Conservation (phyloP, 345 rosid genomes). For the Acer yangbiense region DNA sequence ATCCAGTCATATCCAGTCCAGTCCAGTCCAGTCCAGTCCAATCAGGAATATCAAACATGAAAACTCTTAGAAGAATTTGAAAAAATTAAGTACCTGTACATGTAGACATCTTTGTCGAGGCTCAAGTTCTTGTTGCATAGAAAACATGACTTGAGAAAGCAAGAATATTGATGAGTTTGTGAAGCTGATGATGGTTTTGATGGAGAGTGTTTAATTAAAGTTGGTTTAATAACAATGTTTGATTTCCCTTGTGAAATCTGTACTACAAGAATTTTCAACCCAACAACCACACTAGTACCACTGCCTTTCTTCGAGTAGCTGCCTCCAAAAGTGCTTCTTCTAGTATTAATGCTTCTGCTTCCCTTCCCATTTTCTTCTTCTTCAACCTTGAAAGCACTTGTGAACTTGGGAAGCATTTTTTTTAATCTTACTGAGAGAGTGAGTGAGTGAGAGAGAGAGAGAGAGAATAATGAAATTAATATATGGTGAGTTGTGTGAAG, state of each 20-base stretch:
- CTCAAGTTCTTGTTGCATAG: slow-evolving; percentile 55
- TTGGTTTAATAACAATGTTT: slow-evolving; percentile 49
- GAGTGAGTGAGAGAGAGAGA: background rate
- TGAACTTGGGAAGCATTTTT: slow-evolving; percentile 20
- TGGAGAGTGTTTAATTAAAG: slow-evolving; percentile 18
- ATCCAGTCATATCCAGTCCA: no score
- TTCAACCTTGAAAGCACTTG: slow-evolving; percentile 17
- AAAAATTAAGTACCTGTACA: slow-evolving; percentile 57
- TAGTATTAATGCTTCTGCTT: background rate
- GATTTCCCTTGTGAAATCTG: slow-evolving; percentile 30
- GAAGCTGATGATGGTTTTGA: background rate
- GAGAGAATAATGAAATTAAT: background rate
- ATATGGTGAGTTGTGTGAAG: no score
- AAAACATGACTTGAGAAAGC: slow-evolving; percentile 60
- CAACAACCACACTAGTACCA: slow-evolving; percentile 33
- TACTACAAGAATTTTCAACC: slow-evolving; percentile 54
- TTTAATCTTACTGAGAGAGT: background rate
- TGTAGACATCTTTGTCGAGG: slow-evolving; percentile 69
- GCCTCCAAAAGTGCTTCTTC: background rate
- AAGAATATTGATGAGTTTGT: slow-evolving; percentile 16
- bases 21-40: no score
- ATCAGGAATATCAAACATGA: no score
- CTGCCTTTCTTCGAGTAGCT: slow-evolving; percentile 12
- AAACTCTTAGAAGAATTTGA: no score
- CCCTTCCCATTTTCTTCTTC: background rate